These are phyloP conservation scores for Debaryomyces subglobosus DNA, from an alignment of 1,139 yeast genomes.

Conservation along the genomic window DNA sequence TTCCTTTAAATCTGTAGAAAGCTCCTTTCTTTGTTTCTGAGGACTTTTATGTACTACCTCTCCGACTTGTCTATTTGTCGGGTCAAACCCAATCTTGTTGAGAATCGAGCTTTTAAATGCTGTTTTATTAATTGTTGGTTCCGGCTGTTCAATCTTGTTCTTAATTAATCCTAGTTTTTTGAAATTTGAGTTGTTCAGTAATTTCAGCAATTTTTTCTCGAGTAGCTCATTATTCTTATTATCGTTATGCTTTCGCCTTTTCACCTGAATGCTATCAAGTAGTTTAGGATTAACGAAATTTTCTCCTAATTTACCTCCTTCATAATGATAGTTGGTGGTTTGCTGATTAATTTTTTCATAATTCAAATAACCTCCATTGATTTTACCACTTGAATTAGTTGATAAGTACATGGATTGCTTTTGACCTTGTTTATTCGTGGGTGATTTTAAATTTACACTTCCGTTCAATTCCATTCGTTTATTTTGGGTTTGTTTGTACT, in stretches of 20 bases:
- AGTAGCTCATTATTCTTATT: slow-evolving; percentile 37
- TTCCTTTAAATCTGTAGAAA: slow-evolving; percentile 23
- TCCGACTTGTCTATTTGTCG: slow-evolving; percentile 29
- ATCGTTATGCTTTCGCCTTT: slow-evolving; percentile 35
- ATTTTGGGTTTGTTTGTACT: slow-evolving; percentile 54
- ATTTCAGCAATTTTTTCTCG: slow-evolving; percentile 31
- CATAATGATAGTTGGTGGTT: slow-evolving; percentile 21
- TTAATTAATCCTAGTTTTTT: slow-evolving; percentile 25
- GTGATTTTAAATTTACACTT: slow-evolving; percentile 49
- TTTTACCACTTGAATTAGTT: slow-evolving; percentile 15
- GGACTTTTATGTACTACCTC: slow-evolving; percentile 16
- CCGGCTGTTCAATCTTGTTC: slow-evolving; percentile 19
- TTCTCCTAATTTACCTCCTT: slow-evolving; percentile 18
- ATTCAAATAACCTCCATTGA: slow-evolving; percentile 11
- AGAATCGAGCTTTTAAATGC: slow-evolving; percentile 23
- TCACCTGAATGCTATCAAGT: slow-evolving; percentile 37
- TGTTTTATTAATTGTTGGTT: slow-evolving; percentile 22
- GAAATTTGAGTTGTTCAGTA: slow-evolving; percentile 18
- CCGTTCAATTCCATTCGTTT: slow-evolving; percentile 78
- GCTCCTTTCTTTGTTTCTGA: slow-evolving; percentile 16
- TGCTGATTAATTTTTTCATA: slow-evolving; percentile 28
- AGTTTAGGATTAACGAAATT: slow-evolving; percentile 52
- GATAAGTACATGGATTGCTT: slow-evolving; percentile 27
- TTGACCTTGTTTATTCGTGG: slow-evolving; percentile 22
- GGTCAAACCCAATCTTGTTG: slow-evolving; percentile 54